A percentile compares a stretch with the other conserved stretches of the same genome.
Evolutionary conservation across 805 yeast species (phyloP).

Genomic region (Vanderwaltozyma tropicalis): DNA sequence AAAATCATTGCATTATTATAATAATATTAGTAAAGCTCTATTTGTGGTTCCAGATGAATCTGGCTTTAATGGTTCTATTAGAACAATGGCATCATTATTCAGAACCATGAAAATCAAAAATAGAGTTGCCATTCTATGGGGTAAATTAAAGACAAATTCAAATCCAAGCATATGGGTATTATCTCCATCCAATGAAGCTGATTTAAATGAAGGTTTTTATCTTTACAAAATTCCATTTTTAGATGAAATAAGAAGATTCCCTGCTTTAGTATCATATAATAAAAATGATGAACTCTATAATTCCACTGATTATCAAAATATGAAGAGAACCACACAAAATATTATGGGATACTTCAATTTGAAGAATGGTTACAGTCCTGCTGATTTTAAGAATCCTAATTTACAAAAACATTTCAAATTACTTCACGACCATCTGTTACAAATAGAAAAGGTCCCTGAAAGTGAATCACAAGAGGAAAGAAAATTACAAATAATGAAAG

Average conservation of each 20-base stretch:
- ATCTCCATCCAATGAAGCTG: slow-evolving; percentile 37
- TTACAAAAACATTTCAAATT: slow-evolving; percentile 57
- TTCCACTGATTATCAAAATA: slow-evolving; percentile 14
- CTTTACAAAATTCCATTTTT: slow-evolving; percentile 59
- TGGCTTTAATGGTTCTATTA: slow-evolving; percentile 48
- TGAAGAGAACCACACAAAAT: slow-evolving; percentile 16
- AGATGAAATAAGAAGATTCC: slow-evolving; percentile 64
- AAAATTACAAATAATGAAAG: slow-evolving; percentile 7
- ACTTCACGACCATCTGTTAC: slow-evolving; percentile 56
- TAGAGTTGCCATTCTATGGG: slow-evolving; percentile 64
- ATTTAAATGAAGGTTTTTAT: slow-evolving; percentile 56
- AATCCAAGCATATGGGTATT: slow-evolving; percentile 50
- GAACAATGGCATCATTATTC: slow-evolving; percentile 59
- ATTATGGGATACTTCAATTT: slow-evolving; percentile 35
- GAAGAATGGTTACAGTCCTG: slow-evolving; percentile 44
- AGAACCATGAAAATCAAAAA: slow-evolving; percentile 42
- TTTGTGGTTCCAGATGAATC: slow-evolving; percentile 63
- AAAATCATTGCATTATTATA: slow-evolving; percentile 37
- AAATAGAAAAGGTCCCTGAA: slow-evolving; percentile 29
- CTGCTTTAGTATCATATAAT: slow-evolving; percentile 25
- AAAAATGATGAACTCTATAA: not conserved
- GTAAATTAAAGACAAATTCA: slow-evolving; percentile 44
- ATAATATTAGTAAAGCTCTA: slow-evolving; percentile 43
- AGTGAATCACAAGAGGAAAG: slow-evolving; percentile 8
- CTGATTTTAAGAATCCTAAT: slow-evolving; percentile 51